Base-by-base conservation (phyloP, 192 early-diverging fungal species). In the Dissophora ornata region DNA sequence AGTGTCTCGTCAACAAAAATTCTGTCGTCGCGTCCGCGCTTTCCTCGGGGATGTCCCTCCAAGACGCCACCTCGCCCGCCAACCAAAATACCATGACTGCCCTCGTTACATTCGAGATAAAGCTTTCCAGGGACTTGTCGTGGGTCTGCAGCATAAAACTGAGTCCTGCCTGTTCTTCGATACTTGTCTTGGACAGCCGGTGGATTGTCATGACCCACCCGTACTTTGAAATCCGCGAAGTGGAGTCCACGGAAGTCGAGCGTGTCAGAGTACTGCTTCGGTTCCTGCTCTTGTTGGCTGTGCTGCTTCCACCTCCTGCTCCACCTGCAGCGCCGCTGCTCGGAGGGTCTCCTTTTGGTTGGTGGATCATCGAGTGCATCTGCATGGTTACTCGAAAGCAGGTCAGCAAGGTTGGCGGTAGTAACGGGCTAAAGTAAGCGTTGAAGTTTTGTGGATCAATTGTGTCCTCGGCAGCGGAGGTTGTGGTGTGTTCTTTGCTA, bases 161-260 rank as follows among this genome's bases (percentile, higher is more conserved):
- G 1, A 77, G 52, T 8, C 64, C 65, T 7, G 73, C 73, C 42
- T 77, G 73, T 32, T 77, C 73, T 19, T 77, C 73, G 12, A 67
- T 67, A 21, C 34, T 77, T 1, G 73, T 77, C 58, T 67, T 67
- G 21, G 73, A 67, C 18, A 77, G 40, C 0, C 73, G 73, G 34
- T 77, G 73, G 9, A 77, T 77, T 0, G 73, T 77, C 65, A 77
- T 59, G 7, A 77, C 59, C 73, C 73, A 77, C 5, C 73, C 73
- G 33, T 77, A 77, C 26, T 67, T 77, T 9, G 73, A 67, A 38
- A 77, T 77, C n/a, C 34, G 57, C 16, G 73, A 57, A 18, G 57
- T 41, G 13, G 62, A 21, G 48, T 67, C 63, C n/a, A 67, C 57
- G 13, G 64, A 77, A 16, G 59, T 77, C 1, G 73, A 77, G 5